These are phyloP conservation scores for Mycosphaerella arachidis DNA, from an alignment of 2,329 filamentous ascomycete species.

Conservation along the genomic window DNA sequence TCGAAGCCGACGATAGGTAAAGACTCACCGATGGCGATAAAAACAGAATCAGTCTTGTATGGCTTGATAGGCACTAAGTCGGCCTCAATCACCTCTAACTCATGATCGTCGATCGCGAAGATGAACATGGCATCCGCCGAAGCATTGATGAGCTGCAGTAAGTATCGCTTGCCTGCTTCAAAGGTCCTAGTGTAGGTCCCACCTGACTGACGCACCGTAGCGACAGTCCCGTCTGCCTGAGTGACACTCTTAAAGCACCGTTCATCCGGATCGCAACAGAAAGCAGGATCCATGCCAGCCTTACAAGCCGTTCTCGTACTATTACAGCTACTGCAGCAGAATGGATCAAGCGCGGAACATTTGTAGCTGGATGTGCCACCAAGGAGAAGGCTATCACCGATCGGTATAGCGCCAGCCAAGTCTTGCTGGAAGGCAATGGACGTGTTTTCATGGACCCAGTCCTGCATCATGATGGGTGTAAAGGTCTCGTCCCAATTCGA, in stretches of 20 bases:
- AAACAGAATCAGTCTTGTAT: conserved; percentile 34
- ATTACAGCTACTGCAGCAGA: conserved; percentile 13
- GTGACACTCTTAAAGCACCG: conserved; percentile 28
- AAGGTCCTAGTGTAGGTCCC: conserved; percentile 8
- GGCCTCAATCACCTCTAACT: conserved; percentile 41
- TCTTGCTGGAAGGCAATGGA: conserved; percentile 16
- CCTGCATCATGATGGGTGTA: conserved; percentile 22
- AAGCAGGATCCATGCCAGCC: conserved; percentile 5
- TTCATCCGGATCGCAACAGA: conserved; percentile 17
- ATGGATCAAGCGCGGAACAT: conserved; percentile 14
- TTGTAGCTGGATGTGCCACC: conserved; percentile 16
- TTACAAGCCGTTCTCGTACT: conserved; percentile 2
- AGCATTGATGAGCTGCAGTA: conserved; percentile 42
- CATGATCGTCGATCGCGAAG: conserved; percentile 39
- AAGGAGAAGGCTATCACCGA: conserved; percentile 15
- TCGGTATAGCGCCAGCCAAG: conserved; percentile 31
- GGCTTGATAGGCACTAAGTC: conserved; percentile 44
- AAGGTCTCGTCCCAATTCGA: conserved; percentile 36
- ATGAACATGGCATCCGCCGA: conserved; percentile 37
- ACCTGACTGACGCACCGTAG: conserved; percentile 3
- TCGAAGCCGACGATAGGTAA: neutral
- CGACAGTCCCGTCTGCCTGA: conserved; percentile 35
- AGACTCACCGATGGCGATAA: conserved; percentile 28
- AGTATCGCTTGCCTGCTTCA: conserved; percentile 38
- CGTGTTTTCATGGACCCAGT: conserved; percentile 18